Evolutionary conservation across 768 basidiomycete species (phyloP).

Genomic region (Boletales sp.): DNA sequence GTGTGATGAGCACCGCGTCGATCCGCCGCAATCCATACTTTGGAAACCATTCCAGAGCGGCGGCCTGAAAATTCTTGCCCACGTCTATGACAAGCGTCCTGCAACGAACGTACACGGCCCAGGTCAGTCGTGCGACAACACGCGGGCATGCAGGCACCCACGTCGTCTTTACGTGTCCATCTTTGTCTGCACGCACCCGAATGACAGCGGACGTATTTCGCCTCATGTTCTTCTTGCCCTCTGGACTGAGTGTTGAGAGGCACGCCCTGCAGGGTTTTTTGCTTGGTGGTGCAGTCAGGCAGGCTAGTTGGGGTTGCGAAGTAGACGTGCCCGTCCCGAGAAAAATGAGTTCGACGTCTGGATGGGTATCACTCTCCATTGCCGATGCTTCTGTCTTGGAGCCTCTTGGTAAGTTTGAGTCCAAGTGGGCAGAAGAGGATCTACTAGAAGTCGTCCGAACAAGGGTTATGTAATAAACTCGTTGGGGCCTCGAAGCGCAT

Average conservation of each 20-base stretch:
- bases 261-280: conserved; percentile 58
- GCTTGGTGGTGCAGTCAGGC: conserved; percentile 66
- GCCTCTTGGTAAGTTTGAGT: too few relatives aligned
- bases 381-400: not conserved
- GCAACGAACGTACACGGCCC: not conserved
- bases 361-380: not conserved
- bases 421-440: too few relatives aligned
- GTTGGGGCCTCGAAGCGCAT: too few relatives aligned
- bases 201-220: conserved; percentile 79
- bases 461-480: too few relatives aligned
- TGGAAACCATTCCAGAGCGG: conserved; percentile 58
- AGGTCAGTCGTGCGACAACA: not conserved
- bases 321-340: conserved; percentile 82
- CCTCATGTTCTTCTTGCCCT: conserved; percentile 79
- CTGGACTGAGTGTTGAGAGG: conserved; percentile 58
- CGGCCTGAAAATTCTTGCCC: conserved; percentile 76
- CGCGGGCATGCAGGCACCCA: conserved; percentile 32
- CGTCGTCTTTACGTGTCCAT: conserved; percentile 38
- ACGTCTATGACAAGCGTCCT: conserved; percentile 83
- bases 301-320: conserved; percentile 64
- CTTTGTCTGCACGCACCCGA: conserved; percentile 38
- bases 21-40: conserved; percentile 69
- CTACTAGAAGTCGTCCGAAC: too few relatives aligned
- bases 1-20: conserved; percentile 78
- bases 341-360: conserved; percentile 63